These are phyloP conservation scores for Lasiodiplodia theobromae DNA, from an alignment of 2,329 filamentous ascomycete genomes.

Conservation along the genomic window DNA sequence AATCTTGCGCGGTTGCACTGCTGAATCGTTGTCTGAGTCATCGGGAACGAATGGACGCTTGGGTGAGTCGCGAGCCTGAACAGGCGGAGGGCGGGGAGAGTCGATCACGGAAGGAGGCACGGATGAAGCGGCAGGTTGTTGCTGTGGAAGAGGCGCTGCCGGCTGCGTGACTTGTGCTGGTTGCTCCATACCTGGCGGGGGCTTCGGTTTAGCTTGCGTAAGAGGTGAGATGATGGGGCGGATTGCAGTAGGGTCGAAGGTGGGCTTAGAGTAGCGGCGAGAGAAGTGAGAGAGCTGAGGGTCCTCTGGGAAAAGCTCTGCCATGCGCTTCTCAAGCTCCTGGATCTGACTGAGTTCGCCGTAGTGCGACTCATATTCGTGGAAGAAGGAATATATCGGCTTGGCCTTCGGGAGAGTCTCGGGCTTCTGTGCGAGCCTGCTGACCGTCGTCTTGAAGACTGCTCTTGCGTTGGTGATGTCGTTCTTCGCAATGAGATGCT, in stretches of 20 bases:
- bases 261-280: conserved; percentile 70
- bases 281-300: conserved; percentile 77
- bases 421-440: conserved; percentile 77
- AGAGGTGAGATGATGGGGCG: conserved; percentile 83
- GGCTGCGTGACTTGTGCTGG: conserved; percentile 8
- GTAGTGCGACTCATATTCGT: conserved; percentile 93
- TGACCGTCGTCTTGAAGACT: conserved; percentile 94
- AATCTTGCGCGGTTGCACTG: conserved; percentile 73
- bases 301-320: conserved; percentile 90
- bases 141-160: background rate
- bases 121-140: conserved; percentile 5
- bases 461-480: conserved; percentile 95
- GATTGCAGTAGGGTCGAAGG: conserved; percentile 83
- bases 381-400: conserved; percentile 87
- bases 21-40: conserved; percentile 74
- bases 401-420: conserved; percentile 79
- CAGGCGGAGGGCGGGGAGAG: conserved; percentile 31
- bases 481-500: conserved; percentile 89
- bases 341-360: conserved; percentile 90
- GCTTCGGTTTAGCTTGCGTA: conserved; percentile 70
- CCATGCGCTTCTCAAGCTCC: conserved; percentile 91
- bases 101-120: conserved; percentile 24
- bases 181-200: conserved; percentile 24
- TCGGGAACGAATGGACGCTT: conserved; percentile 62
- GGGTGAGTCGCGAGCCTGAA: conserved; percentile 47